Percentiles rank a stretch among this genome's conserved stretches.
These are phyloP conservation scores for Aspergillus quadricinctus DNA, from an alignment of 2,329 filamentous ascomycete genomes.

Conservation along the genomic window DNA sequence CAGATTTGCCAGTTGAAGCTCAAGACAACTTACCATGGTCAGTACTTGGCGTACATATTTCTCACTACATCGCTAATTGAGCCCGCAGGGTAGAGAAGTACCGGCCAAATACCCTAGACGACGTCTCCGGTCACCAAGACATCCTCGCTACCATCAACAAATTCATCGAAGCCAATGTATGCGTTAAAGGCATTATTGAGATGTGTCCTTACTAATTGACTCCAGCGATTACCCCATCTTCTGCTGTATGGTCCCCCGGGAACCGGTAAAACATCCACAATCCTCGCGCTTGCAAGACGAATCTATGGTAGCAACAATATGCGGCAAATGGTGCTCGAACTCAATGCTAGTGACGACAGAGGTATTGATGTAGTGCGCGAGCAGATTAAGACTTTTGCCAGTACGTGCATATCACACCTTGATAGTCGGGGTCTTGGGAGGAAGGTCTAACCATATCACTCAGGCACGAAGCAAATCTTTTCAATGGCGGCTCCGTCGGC, in stretches of 20 bases:
- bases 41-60: conserved; percentile 1
- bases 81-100: conserved; percentile 86
- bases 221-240: conserved; percentile 78
- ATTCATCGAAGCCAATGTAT: conserved; percentile 84
- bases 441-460: background rate
- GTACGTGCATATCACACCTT: conserved; percentile 34
- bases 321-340: conserved; percentile 96
- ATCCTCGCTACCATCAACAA: conserved; percentile 97
- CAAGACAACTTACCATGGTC: conserved; percentile 93
- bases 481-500: conserved; percentile 50
- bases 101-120: conserved; percentile 77
- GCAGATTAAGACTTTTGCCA: conserved; percentile 99
- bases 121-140: conserved; percentile 95
- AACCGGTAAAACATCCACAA: conserved; percentile 95
- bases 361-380: conserved; percentile 97
- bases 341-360: conserved; percentile 95
- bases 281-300: conserved; percentile 83
- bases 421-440: background rate
- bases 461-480: conserved; percentile 90
- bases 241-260: conserved; percentile 95
- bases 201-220: conserved; percentile 1
- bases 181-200: conserved; percentile 6
- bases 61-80: conserved; percentile 7
- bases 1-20: conserved; percentile 88
- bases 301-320: conserved; percentile 92